Evolutionary conservation across 495 filamentous ascomycete species (phyloP).

Genomic region (Penicillium arizonense): DNA sequence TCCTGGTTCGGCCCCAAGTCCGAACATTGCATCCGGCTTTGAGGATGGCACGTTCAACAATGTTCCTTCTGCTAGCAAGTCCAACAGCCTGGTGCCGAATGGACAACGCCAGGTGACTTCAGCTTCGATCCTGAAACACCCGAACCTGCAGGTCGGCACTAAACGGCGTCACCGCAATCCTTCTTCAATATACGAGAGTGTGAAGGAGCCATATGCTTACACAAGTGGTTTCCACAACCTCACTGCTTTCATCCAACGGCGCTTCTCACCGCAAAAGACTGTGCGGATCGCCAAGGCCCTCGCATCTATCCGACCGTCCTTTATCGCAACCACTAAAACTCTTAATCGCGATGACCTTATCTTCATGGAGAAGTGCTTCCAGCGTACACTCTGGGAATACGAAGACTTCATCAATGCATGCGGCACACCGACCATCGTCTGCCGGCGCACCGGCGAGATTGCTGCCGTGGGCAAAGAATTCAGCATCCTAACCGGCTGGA

Average conservation of each 20-base stretch:
- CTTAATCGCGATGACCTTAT: conserved; percentile 84
- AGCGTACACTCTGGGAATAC: conserved; percentile 87
- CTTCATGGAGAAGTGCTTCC: conserved; percentile 96
- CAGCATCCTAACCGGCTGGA: conserved; percentile 90
- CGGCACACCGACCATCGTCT: conserved; percentile 88
- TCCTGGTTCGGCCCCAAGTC: conserved; percentile 52
- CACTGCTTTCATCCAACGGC: conserved; percentile 73
- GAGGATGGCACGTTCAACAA: conserved; percentile 35
- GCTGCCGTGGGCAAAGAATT: conserved; percentile 94
- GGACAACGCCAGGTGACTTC: conserved; percentile 40
- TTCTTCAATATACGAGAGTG: conserved; percentile 80
- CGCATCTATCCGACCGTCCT: conserved; percentile 84
- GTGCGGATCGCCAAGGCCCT: conserved; percentile 82
- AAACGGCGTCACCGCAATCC: conserved; percentile 66
- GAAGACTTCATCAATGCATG: conserved; percentile 86
- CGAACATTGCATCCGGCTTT: conserved; percentile 42
- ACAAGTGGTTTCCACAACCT: conserved; percentile 86
- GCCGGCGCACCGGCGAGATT: conserved; percentile 87
- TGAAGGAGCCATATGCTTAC: conserved; percentile 88
- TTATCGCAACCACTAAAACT: conserved; percentile 83
- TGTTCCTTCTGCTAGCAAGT: conserved; percentile 19
- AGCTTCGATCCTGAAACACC: conserved; percentile 44
- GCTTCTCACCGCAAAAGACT: conserved; percentile 67
- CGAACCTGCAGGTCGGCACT: conserved; percentile 47
- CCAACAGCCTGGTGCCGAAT: conserved; percentile 37